Base-by-base conservation (phyloP, 768 basidiomycete genomes). In the Agrocybe pediades region DNA sequence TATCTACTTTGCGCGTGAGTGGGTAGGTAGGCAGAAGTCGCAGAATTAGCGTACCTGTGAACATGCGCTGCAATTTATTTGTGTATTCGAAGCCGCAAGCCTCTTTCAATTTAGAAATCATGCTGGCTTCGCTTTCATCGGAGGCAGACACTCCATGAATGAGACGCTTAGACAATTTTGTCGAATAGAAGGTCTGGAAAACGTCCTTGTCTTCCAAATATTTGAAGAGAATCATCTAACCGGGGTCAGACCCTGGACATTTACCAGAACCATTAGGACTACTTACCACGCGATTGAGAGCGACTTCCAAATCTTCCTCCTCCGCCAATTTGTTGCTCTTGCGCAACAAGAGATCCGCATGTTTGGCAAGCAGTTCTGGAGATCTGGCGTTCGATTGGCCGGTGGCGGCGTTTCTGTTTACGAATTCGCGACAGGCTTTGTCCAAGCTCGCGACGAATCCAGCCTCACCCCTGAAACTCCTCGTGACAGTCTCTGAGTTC, bases 201-300 rank as follows among this genome's bases (percentile, higher is more conserved):
- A 98, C 92, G 60, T 99, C 96, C 76, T 97, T 97, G 78, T 98
- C 95, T 68, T 95, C 93, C 62, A 98, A 89, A 72, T 97, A 98
- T 69, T 95, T 95, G 89, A 99, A 97, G 45, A 98, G 75, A 13
- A 92, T 80, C 95, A 98, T 97, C 96, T 98, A 65, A 5, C 65
- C 61, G 66, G 13, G 43, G 16, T 13, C 2, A 23, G 25, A 49
- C 17, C 53, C 19, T 40, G 17, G 21, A 16, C 11, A 23, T 6
- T 15, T 6, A 36, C 11, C 0, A 39, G 24, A 23, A 21, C 8
- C 41, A 45, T 23, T 16, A 9, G 17, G 11, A 20, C 42, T 21
- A 62, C 88, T 46, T 68, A 96, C 95, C 65, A 94, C 92, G 61
- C 93, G 89, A 68, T 93, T 90, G 41, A 99, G 68, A 9, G 92